A percentile compares a stretch with the other conserved stretches of the same genome.
Conservation (phyloP, 148 eudicot species). For the Cornus kousa region DNA sequence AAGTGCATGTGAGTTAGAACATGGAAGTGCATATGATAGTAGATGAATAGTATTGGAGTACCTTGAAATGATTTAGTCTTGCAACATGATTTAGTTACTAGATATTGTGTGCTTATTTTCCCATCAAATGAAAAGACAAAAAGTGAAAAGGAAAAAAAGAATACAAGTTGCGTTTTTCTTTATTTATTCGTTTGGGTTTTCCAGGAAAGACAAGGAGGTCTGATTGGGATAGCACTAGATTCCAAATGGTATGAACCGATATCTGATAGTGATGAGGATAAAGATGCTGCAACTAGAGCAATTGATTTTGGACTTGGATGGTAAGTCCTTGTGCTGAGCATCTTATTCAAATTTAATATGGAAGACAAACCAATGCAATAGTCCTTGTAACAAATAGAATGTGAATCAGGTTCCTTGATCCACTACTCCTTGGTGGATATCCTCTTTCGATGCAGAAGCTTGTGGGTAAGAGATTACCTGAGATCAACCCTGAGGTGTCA, state of each 20-base stretch:
- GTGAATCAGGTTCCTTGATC: constrained; percentile 89
- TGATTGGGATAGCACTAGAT: constrained; percentile 76
- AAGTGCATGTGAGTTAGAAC: too few species aligned
- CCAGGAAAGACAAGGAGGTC: constrained; percentile 76
- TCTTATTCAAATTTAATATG: neutral
- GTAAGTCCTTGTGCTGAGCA: constrained; percentile 33
- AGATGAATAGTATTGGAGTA: too few species aligned
- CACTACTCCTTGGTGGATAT: constrained; percentile 74
- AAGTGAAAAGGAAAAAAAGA: neutral
- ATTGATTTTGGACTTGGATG: constrained; percentile 83
- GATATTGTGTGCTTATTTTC: neutral
- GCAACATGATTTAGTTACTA: too few species aligned
- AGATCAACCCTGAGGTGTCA: constrained; percentile 46
- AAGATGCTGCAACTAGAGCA: constrained; percentile 80
- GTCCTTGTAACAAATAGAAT: constrained; percentile 16
- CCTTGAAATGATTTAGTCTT: too few species aligned
- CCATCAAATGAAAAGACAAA: neutral
- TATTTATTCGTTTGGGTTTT: neutral
- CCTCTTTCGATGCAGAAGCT: constrained; percentile 77
- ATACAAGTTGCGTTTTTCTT: neutral
- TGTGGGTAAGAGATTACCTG: constrained; percentile 72
- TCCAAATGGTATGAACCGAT: constrained; percentile 91
- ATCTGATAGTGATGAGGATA: constrained; percentile 62
- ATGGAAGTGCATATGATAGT: too few species aligned
- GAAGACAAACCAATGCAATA: neutral